Conservation (phyloP, 805 yeast genomes). For the Zygotorulaspora florentina region DNA sequence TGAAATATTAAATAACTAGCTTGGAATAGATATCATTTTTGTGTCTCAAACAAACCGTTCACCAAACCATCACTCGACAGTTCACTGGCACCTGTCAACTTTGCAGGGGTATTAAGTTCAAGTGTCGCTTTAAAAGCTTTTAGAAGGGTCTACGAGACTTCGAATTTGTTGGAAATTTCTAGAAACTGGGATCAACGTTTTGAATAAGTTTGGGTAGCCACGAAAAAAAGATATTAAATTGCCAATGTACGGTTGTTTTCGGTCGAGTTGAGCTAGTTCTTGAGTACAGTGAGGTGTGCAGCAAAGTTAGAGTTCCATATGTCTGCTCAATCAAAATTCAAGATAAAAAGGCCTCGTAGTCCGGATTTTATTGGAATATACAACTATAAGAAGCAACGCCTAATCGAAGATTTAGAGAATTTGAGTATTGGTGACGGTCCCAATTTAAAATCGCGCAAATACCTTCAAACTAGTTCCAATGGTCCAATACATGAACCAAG, state of each 20-base stretch:
- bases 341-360: conserved; percentile 28
- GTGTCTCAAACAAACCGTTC: no score
- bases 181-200: neutral
- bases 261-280: no score
- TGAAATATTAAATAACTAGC: neutral
- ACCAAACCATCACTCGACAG: no score
- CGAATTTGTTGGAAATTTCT: no score
- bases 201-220: no score
- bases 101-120: no score
- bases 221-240: no score
- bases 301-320: neutral
- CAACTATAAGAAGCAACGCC: conserved; percentile 33
- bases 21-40: neutral
- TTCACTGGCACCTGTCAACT: no score
- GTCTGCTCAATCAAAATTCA: conserved; percentile 13
- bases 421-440: conserved; percentile 15
- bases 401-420: conserved; percentile 33
- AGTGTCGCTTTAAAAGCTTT: no score
- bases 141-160: no score
- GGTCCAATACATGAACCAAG: neutral
- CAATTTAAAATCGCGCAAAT: neutral
- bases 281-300: no score
- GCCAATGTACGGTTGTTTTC: no score
- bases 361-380: conserved; percentile 26
- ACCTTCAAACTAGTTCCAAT: neutral